Percentiles rank a stretch among this genome's conserved stretches.
Evolutionary conservation across 352 stramenopile genomes (phyloP).

Genomic region (Phytophthora quininea): DNA sequence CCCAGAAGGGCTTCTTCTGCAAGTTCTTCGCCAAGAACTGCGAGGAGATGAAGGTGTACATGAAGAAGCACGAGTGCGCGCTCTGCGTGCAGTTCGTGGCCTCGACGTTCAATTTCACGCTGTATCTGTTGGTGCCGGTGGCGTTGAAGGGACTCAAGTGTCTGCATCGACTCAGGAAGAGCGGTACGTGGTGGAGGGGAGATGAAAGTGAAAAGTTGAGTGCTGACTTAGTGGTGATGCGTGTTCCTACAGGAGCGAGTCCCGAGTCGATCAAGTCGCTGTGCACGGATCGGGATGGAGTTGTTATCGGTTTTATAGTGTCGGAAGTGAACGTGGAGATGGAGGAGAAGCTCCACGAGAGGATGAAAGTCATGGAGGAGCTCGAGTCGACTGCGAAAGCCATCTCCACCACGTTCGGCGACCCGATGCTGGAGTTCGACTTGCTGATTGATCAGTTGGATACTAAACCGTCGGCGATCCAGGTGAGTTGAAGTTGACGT

Average conservation of each 20-base stretch:
- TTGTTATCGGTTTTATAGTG: conserved; percentile 88
- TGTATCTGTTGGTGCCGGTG: conserved; percentile 79
- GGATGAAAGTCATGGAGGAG: conserved; percentile 84
- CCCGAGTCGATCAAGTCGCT: conserved; percentile 85
- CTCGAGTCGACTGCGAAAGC: conserved; percentile 74
- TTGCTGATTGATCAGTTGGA: conserved; percentile 85
- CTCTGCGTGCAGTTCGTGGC: conserved; percentile 84
- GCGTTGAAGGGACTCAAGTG: conserved; percentile 74
- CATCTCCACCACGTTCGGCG: conserved; percentile 80
- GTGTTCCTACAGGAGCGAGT: conserved; percentile 60
- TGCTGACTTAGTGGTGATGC: conserved; percentile 1
- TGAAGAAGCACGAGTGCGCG: conserved; percentile 86
- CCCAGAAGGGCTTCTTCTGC: conserved; percentile 89
- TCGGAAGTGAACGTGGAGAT: conserved; percentile 88
- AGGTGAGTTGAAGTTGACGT: conserved; percentile 48
- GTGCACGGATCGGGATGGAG: conserved; percentile 80
- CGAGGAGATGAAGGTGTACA: conserved; percentile 88
- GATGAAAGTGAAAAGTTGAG: neutral
- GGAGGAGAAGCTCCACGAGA: conserved; percentile 77
- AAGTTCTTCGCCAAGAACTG: conserved; percentile 89
- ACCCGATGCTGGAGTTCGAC: conserved; percentile 88
- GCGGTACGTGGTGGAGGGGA: conserved; percentile 44
- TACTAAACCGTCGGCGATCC: conserved; percentile 85
- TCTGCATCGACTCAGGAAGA: conserved; percentile 82
- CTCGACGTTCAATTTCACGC: conserved; percentile 85